Conservation (phyloP, 768 basidiomycete genomes). For the Phaffia tasmanica region DNA sequence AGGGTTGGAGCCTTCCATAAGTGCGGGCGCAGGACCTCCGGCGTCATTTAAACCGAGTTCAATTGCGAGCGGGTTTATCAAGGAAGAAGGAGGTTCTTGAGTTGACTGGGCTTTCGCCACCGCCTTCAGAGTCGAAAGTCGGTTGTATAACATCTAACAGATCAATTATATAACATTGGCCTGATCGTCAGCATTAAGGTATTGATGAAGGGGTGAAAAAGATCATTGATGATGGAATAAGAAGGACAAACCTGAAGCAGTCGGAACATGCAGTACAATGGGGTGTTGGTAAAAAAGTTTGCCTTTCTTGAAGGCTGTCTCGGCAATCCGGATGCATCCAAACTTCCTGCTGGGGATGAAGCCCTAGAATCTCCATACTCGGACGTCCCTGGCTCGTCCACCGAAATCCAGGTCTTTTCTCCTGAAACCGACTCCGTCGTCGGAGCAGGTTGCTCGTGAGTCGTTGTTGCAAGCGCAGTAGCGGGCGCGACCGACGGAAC, state of each 20-base stretch:
- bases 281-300: constrained; percentile 77
- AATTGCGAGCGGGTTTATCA: constrained; percentile 69
- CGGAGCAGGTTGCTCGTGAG: too few relatives aligned
- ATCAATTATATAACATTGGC: background rate
- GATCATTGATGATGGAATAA: background rate
- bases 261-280: constrained; percentile 80
- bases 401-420: constrained; percentile 38
- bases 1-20: constrained; percentile 39
- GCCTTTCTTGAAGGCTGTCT: constrained; percentile 30
- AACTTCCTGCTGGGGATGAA: constrained; percentile 24
- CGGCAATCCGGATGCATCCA: constrained; percentile 18
- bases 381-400: constrained; percentile 29
- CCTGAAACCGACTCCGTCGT: constrained; percentile 15
- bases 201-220: background rate
- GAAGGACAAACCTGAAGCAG: constrained; percentile 65
- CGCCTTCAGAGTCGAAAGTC: constrained; percentile 72
- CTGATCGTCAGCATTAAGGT: constrained; percentile 8
- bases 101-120: constrained; percentile 57
- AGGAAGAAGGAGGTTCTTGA: constrained; percentile 43
- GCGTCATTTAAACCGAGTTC: constrained; percentile 72
- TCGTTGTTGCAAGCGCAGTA: background rate
- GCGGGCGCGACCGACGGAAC: background rate
- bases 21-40: constrained; percentile 31
- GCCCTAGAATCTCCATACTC: constrained; percentile 32
- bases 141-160: constrained; percentile 70